Evolutionary conservation across 129 eudicot genomes (phyloP), one percentile per base, ranked within the genome.

Genomic region (Saussurea involucrata): DNA sequence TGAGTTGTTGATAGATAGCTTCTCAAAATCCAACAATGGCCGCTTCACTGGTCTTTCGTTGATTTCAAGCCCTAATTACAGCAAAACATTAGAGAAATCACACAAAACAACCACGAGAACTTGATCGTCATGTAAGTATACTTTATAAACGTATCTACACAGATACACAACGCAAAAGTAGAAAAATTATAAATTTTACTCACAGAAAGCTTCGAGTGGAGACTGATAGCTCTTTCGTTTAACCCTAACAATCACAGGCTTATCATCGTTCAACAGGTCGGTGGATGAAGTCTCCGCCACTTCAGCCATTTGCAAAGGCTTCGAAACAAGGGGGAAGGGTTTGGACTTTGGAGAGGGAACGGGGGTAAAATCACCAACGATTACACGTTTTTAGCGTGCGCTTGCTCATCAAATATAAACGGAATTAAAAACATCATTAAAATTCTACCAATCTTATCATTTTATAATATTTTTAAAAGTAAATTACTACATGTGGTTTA

Each of bases 181-280:
- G 53, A 17, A 28, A 11, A 63, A 74, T 1, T 29, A n/a, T 0
- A 17, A 17, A n/a, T 12, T 44, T 5, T 63, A 86, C 86, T 69
- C 20, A 90, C 97, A 90, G 32, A 91, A 91, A 79, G 96, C 97
- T 84, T 94, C 97, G 31, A 94, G 90, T 4, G 88, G 85, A n/a
- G 97, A 91, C 70, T 94, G 98, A 22, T 57, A 87, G 74, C 85
- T 80, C 77, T 91, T 91, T 22, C 98, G 89, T 65, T 94, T 94
- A 79, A 91, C 93, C 86, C 98, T 87, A 75, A 91, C 97, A 29
- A 94, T 77, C 25, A 94, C 88, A 8, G 92, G 88, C 81, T 94
- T 91, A 69, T 80, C 88, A 17, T 83, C 81, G 15, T 61, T 74
- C 57, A 73, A 71, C 29, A 61, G 34, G 71, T 81, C 73, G 31